Evolutionary conservation across 2,329 filamentous ascomycete genomes (phyloP).

Genomic region (Xenoacremonium recifei): DNA sequence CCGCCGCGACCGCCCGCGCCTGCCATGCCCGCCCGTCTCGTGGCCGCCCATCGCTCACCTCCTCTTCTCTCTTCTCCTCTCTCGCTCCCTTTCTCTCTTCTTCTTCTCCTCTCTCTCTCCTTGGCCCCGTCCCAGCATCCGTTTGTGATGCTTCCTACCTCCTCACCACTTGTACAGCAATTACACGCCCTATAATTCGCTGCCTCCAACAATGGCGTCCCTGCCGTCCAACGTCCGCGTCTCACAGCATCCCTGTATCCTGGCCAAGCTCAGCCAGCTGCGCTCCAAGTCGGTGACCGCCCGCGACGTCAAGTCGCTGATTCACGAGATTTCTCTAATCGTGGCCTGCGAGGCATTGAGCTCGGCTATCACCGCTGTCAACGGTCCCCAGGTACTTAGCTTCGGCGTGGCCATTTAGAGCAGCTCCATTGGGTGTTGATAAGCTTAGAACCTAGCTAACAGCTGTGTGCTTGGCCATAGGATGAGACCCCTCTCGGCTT

Average conservation of each 20-base stretch:
- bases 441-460: no score
- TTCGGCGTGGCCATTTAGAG: neutral
- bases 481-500: slow-evolving; percentile 77
- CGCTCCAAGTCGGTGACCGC: slow-evolving; percentile 69
- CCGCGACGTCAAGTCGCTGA: slow-evolving; percentile 74
- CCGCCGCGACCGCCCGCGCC: slow-evolving; percentile 7
- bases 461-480: slow-evolving; percentile 46
- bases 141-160: slow-evolving; percentile 18
- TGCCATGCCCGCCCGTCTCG: no score
- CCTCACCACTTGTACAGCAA: slow-evolving; percentile 1
- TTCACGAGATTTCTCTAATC: slow-evolving; percentile 84
- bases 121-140: slow-evolving; percentile 26
- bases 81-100: slow-evolving; percentile 7
- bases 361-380: slow-evolving; percentile 53
- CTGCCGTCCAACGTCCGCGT: slow-evolving; percentile 68
- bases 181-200: neutral
- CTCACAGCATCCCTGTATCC: slow-evolving; percentile 81
- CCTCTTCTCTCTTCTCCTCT: slow-evolving; percentile 6
- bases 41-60: slow-evolving; percentile 16
- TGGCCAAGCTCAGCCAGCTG: slow-evolving; percentile 86
- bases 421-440: neutral
- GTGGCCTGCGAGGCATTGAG: slow-evolving; percentile 80
- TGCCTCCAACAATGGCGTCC: slow-evolving; percentile 28
- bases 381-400: slow-evolving; percentile 61
- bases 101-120: slow-evolving; percentile 16